phyloP scores from a whole-genome alignment of 2,329 filamentous ascomycete species.

The Tolypocladium ovalisporum region DNA sequence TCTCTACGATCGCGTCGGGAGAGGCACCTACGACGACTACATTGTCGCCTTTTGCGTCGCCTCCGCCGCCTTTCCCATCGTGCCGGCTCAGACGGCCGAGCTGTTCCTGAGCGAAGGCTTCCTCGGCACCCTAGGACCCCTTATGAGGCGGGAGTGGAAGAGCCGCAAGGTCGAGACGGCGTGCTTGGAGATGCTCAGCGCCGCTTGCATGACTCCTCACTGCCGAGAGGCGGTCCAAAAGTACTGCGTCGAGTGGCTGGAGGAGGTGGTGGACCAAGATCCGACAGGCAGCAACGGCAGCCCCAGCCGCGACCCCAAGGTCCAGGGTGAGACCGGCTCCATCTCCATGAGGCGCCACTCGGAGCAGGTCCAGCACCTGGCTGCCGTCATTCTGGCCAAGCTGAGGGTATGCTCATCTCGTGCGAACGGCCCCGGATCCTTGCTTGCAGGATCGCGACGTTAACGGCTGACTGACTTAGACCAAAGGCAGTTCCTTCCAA shows the following conservation, averaged over 20 bases:
- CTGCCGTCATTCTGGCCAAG: slow-evolving; percentile 69
- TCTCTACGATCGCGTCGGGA: slow-evolving; percentile 59
- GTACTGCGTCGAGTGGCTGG: slow-evolving; percentile 78
- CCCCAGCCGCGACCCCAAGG: slow-evolving; percentile 40
- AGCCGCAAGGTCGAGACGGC: slow-evolving; percentile 78
- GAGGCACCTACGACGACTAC: slow-evolving; percentile 75
- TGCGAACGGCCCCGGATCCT: background rate
- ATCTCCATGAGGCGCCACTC: slow-evolving; percentile 51
- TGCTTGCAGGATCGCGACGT: slow-evolving; percentile 7
- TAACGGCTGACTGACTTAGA: slow-evolving; percentile 37
- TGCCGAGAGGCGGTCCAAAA: slow-evolving; percentile 79
- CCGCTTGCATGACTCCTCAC: slow-evolving; percentile 72
- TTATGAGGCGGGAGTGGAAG: slow-evolving; percentile 73
- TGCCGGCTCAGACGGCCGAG: slow-evolving; percentile 60
- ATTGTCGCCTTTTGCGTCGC: slow-evolving; percentile 92
- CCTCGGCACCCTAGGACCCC: slow-evolving; percentile 60
- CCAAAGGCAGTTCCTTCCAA: slow-evolving; percentile 43
- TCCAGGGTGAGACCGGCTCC: slow-evolving; percentile 50
- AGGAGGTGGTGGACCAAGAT: slow-evolving; percentile 68
- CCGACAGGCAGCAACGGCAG: slow-evolving; percentile 42
- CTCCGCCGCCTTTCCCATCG: slow-evolving; percentile 75
- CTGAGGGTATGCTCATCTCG: slow-evolving; percentile 34
- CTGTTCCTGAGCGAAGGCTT: slow-evolving; percentile 88
- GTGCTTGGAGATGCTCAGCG: slow-evolving; percentile 80
- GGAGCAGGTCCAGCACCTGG: slow-evolving; percentile 50